Base-by-base conservation (phyloP, 805 yeast species). In the Yarrowia sp. region DNA sequence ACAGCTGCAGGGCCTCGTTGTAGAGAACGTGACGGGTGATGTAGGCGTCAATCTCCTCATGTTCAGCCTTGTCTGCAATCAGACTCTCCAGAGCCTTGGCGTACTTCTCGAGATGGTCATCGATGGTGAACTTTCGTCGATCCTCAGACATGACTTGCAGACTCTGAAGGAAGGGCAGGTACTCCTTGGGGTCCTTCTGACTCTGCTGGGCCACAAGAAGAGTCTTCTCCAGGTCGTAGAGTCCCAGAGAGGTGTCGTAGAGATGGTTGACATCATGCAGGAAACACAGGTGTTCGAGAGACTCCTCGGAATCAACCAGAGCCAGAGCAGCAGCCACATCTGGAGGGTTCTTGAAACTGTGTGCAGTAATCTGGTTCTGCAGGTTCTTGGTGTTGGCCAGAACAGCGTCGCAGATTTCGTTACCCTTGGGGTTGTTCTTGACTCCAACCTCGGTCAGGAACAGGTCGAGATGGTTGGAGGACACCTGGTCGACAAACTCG, bases 151-250 rank as follows among this genome's bases (percentile, higher is more conserved):
- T 90, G 47, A 84, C 85, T 71, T 91, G 89, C 66, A 95, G 80
- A 58, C 87, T 83, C 74, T 92, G 97, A 71, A 95, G 82, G 77
- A 95, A 95, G 64, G 99, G 97, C 65, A 95, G 80, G 73, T 95
- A 95, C 77, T 95, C 99, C 74, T 93, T 92, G 30, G 99, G 99
- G 79, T 95, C 99, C 82, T 89, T 93, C 77, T 94, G 98, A 0
- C 98, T 92, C 74, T 92, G 95, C 76, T 96, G 98, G 0, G 99
- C 99, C 69, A 95, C 87, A 13, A 84, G 82, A 68, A 95, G 82
- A 0, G 98, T 86, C 73, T 94, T 80, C 68, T 87, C 87, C 49
- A 95, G 87, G 75, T 95, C 89, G 74, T 95, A 95, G 20, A 90
- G 79, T 1, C 96, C 89, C 68, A 95, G 82, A 0, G 98, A 90